These are phyloP conservation scores for Diddensiella santjacobensis DNA, from an alignment of 805 yeast species.

Conservation along the genomic window DNA sequence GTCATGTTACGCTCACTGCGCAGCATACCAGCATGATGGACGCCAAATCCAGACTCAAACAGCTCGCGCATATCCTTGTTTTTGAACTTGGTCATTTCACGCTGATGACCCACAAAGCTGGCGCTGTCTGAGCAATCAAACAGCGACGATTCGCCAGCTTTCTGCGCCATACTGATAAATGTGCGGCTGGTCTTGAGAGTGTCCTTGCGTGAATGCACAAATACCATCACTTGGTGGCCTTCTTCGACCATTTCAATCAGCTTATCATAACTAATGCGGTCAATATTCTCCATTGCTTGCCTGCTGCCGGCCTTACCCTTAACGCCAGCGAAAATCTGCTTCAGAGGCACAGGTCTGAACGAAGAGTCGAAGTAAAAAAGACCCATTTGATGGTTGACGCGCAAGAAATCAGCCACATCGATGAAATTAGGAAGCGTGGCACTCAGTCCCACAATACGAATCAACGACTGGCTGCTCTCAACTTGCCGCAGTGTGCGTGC, in stretches of 20 bases:
- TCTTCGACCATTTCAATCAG: conserved; percentile 58
- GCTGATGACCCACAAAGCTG: conserved; percentile 36
- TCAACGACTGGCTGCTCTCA: conserved; percentile 90
- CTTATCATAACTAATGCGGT: conserved; percentile 71
- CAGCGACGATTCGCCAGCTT: conserved; percentile 47
- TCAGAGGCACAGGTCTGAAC: conserved; percentile 89
- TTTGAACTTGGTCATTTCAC: conserved; percentile 65
- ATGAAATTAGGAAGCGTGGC: conserved; percentile 89
- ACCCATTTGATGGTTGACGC: conserved; percentile 84
- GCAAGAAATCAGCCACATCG: conserved; percentile 89
- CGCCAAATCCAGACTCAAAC: conserved; percentile 78
- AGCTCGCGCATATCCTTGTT: conserved; percentile 79
- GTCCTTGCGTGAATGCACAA: conserved; percentile 93
- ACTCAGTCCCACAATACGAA: conserved; percentile 87
- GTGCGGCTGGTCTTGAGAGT: conserved; percentile 79
- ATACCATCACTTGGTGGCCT: conserved; percentile 92
- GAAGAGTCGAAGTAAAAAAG: conserved; percentile 92
- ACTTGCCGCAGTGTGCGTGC: conserved; percentile 94
- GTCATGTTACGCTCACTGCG: conserved; percentile 85
- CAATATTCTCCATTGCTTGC: conserved; percentile 66
- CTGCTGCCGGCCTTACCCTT: conserved; percentile 78
- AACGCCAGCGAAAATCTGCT: conserved; percentile 84
- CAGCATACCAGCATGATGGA: conserved; percentile 97
- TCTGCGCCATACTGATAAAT: conserved; percentile 64
- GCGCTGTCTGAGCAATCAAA: conserved; percentile 53